Evolutionary conservation across 192 early-diverging fungal species (phyloP).

Genomic region (Backusella luteola): DNA sequence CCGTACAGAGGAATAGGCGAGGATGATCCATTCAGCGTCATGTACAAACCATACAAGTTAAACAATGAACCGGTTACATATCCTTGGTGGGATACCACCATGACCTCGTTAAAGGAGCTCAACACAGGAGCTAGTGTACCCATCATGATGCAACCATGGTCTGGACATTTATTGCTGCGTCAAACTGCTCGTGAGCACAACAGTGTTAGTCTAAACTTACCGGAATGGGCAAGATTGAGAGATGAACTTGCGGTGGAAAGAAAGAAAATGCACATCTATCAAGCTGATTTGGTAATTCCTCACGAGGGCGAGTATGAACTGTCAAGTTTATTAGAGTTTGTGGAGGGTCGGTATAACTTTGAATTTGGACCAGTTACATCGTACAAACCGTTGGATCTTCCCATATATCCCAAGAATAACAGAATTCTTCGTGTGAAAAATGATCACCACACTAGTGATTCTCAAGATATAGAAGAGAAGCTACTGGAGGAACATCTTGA

Average conservation of each 20-base stretch:
- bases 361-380: slow-evolving; percentile 33
- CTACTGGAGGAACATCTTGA: slow-evolving; percentile 32
- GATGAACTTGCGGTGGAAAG: slow-evolving; percentile 9
- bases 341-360: slow-evolving; percentile 47
- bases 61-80: neutral
- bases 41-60: slow-evolving; percentile 12
- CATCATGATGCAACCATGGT: slow-evolving; percentile 22
- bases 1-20: slow-evolving; percentile 20
- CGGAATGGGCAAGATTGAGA: slow-evolving; percentile 8
- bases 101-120: slow-evolving; percentile 1
- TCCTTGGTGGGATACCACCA: slow-evolving; percentile 30
- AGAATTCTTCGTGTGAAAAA: neutral
- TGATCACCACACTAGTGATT: neutral
- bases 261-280: slow-evolving; percentile 45
- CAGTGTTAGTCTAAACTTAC: neutral
- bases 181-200: neutral
- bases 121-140: slow-evolving; percentile 12
- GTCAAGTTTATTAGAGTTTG: slow-evolving; percentile 40
- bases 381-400: slow-evolving; percentile 36
- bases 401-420: slow-evolving; percentile 13
- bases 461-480: neutral
- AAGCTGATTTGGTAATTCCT: slow-evolving; percentile 41
- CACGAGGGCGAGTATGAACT: slow-evolving; percentile 40
- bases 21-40: neutral
- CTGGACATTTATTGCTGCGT: slow-evolving; percentile 7